A percentile compares a stretch with the other conserved stretches of the same genome.
These are phyloP conservation scores for Eucalyptus coolabah DNA, from an alignment of 345 rosid genomes.

Conservation along the genomic window DNA sequence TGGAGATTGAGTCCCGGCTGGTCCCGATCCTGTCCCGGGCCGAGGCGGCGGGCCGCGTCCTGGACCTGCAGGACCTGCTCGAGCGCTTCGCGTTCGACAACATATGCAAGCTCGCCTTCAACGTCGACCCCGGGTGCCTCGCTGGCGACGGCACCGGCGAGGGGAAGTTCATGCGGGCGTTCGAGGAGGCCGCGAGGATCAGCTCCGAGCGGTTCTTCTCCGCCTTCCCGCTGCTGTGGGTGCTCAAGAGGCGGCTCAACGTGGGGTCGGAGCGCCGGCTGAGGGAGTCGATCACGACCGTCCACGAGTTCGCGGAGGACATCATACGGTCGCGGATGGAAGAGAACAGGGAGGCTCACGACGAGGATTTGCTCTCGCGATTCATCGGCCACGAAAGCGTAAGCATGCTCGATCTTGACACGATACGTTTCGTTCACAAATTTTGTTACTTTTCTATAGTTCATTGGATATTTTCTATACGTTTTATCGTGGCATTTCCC, in stretches of 20 bases:
- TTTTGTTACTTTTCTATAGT: neutral
- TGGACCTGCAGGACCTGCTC: conserved; percentile 24
- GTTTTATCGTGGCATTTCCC: no score
- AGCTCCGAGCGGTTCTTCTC: neutral
- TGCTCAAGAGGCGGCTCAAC: conserved; percentile 5
- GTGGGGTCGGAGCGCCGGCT: conserved; percentile 24
- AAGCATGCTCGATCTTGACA: neutral
- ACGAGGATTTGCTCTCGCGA: conserved; percentile 20
- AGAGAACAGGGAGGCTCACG: neutral
- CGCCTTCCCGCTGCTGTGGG: neutral
- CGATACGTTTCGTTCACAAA: neutral
- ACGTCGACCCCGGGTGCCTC: conserved; percentile 25
- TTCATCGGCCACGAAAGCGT: neutral
- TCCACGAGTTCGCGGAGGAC: conserved; percentile 10
- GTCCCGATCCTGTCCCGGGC: conserved; percentile 11
- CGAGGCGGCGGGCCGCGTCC: neutral
- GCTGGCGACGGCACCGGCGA: conserved; percentile 3
- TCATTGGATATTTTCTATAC: neutral
- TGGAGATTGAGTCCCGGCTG: conserved; percentile 12
- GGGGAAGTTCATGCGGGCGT: conserved; percentile 13
- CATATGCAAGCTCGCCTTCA: conserved; percentile 29
- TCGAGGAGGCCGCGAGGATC: conserved; percentile 14
- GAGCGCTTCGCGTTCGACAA: conserved; percentile 37
- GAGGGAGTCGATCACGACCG: conserved; percentile 5
- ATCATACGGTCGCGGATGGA: conserved; percentile 8